Evolutionary conservation across 768 basidiomycete genomes (phyloP), one percentile per base, ranked within the genome.

Genomic region (Auriscalpium vulgare): DNA sequence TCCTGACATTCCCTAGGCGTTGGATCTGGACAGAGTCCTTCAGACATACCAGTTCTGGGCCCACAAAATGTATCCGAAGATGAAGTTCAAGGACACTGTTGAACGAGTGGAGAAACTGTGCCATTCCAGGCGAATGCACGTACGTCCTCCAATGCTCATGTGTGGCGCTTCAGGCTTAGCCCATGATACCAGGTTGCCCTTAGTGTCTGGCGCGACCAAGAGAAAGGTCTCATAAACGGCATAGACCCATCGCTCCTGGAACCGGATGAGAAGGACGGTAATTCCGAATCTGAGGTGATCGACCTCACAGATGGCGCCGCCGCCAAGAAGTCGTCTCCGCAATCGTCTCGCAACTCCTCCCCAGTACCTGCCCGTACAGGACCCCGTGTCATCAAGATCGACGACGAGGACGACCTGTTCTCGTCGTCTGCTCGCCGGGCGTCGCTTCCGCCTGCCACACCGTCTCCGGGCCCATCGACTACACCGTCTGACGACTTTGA

Each of bases 41-140:
- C 82, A 85, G 59, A 73, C 88, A 37, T 98, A 98, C 67, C 92
- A 94, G 65, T 88, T 93, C 63, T 99, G 97, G 97, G 80, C 92
- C 4, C 97, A 98, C 72, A 81, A 79, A 63, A 77, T 99, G 76
- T 95, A 88, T 66, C 97, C 97, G 5, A 91, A 88, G 65, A 85
- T 82, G 4, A 84, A 87, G 43, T 97, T 98, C 68, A 77, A 77
- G 47, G 94, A 97, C 65, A 95, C 93, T 0, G 83, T 95, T 6
- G 73, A 82, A 36, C 79, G 87, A 10, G 82, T 98, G 10, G 95
- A 99, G 74, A 91, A 87, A 63, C 69, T 97, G 10, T 97, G 91
- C 66, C 88, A 89, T 62, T 85, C 88, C 7, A 83, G 83, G 51
- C 81, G 88, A 13, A 88, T 97, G 85, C 79, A 87, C 71, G 95